Conservation (phyloP, 345 rosid species). For the Bruguiera gymnorhiza region DNA sequence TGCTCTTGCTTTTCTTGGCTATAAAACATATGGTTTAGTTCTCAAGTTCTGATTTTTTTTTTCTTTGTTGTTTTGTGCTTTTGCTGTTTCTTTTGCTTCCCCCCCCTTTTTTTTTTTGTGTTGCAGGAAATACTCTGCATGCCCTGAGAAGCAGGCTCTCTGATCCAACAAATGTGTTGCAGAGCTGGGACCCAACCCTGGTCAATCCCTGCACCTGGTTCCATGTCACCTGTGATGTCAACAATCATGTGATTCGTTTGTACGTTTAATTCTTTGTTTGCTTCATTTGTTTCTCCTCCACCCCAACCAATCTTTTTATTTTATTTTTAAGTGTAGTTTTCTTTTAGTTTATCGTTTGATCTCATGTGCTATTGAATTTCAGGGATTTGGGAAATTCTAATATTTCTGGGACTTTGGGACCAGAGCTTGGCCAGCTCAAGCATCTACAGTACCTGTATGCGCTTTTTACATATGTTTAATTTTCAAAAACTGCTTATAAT, state of each 20-base stretch:
- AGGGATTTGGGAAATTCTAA: slow-evolving; percentile 73
- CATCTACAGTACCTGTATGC: slow-evolving; percentile 67
- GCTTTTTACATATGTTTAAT: not conserved
- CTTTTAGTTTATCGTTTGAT: not conserved
- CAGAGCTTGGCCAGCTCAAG: slow-evolving; percentile 59
- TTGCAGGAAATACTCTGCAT: slow-evolving; percentile 68
- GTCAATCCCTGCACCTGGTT: slow-evolving; percentile 94
- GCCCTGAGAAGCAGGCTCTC: slow-evolving; percentile 54
- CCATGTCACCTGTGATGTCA: slow-evolving; percentile 69
- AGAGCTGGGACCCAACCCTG: slow-evolving; percentile 94
- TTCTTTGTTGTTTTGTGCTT: slow-evolving; percentile 4
- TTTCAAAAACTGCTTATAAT: not conserved
- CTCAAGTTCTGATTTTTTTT: not conserved
- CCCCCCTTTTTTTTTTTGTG: slow-evolving; percentile 8
- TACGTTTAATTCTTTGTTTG: slow-evolving; percentile 21
- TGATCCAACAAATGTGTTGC: slow-evolving; percentile 70
- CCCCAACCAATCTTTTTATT: not conserved
- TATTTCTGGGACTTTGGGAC: slow-evolving; percentile 61
- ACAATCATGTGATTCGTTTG: slow-evolving; percentile 61
- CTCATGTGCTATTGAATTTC: slow-evolving; percentile 7
- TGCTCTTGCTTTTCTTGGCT: not conserved
- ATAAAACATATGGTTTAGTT: slow-evolving; percentile 7
- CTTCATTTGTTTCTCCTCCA: not conserved
- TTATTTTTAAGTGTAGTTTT: not conserved
- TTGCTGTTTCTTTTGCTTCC: not conserved